These are phyloP conservation scores for Allium cepa DNA, from an alignment of 106 monocot species.

Conservation along the genomic window DNA sequence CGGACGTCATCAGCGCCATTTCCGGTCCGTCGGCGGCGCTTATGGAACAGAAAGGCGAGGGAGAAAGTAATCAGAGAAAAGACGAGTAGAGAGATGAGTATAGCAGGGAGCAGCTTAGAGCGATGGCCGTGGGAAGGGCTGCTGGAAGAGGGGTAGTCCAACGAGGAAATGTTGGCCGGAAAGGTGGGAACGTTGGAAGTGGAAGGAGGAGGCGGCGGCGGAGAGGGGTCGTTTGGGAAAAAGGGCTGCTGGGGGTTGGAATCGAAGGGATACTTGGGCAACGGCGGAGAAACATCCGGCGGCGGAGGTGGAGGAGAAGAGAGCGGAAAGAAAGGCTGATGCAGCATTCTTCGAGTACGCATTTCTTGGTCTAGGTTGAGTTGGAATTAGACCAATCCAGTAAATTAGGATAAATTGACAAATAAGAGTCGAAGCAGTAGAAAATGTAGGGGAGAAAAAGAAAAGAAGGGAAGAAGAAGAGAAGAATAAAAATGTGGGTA, in stretches of 20 bases:
- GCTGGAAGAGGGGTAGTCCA: slow-evolving; percentile 13
- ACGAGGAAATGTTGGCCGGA: slow-evolving; percentile 19
- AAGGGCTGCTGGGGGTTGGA: slow-evolving; percentile 12
- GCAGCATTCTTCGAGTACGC: slow-evolving; percentile 30
- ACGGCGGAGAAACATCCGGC: background rate
- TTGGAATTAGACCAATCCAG: background rate
- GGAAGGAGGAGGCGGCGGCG: slow-evolving; percentile 19
- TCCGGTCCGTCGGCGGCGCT: slow-evolving; percentile 1
- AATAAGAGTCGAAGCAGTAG: background rate
- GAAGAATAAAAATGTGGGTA: background rate
- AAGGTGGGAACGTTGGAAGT: slow-evolving; percentile 15
- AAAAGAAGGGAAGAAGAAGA: background rate
- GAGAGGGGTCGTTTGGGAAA: slow-evolving; percentile 26
- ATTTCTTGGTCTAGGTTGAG: background rate
- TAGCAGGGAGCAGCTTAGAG: slow-evolving; percentile 6
- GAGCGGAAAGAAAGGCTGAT: slow-evolving; percentile 22
- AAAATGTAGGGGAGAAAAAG: background rate
- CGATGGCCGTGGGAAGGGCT: background rate
- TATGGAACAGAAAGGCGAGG: slow-evolving; percentile 13
- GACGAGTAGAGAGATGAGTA: slow-evolving; percentile 12
- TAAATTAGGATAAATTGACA: background rate
- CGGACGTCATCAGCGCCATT: no score
- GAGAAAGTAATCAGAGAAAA: slow-evolving; percentile 15
- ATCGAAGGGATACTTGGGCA: slow-evolving; percentile 11
- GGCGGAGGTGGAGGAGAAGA: slow-evolving; percentile 7